These are phyloP conservation scores for Obelidium mucronatum DNA, from an alignment of 192 early-diverging fungal species.

Conservation along the genomic window DNA sequence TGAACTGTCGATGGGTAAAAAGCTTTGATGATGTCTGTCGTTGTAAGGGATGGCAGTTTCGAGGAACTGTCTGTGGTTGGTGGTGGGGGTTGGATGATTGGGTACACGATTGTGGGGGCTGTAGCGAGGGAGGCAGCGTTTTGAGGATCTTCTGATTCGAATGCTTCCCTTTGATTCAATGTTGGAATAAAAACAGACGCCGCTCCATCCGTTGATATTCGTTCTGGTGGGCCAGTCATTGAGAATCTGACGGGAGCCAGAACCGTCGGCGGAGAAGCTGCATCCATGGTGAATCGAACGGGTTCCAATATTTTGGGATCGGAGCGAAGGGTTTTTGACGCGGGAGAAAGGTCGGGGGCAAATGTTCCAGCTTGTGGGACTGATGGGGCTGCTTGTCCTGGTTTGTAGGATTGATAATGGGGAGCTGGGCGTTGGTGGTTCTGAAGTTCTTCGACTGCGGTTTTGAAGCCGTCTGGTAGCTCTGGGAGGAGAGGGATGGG, in stretches of 20 bases:
- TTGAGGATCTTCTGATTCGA: too few relatives aligned
- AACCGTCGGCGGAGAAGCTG: neutral
- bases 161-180: neutral
- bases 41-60: slow-evolving; percentile 7
- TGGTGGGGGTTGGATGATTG: too few relatives aligned
- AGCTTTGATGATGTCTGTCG: slow-evolving; percentile 17
- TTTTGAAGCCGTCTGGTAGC: slow-evolving; percentile 8
- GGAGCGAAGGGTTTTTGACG: neutral
- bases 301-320: too few relatives aligned
- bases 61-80: too few relatives aligned
- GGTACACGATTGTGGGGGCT: too few relatives aligned
- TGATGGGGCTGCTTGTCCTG: neutral
- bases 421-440: neutral
- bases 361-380: neutral
- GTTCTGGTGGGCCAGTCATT: neutral
- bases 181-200: neutral
- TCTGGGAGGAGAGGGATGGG: slow-evolving; percentile 19
- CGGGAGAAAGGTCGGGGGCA: neutral
- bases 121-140: too few relatives aligned
- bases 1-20: slow-evolving; percentile 14
- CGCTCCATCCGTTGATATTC: neutral
- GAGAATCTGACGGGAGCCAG: neutral
- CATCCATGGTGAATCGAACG: too few relatives aligned
- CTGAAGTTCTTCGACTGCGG: slow-evolving; percentile 10
- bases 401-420: neutral